A percentile compares a stretch with the other conserved stretches of the same genome.
These are phyloP conservation scores for Penicillium longicatenatum DNA, from an alignment of 495 filamentous ascomycete genomes.

Conservation along the genomic window DNA sequence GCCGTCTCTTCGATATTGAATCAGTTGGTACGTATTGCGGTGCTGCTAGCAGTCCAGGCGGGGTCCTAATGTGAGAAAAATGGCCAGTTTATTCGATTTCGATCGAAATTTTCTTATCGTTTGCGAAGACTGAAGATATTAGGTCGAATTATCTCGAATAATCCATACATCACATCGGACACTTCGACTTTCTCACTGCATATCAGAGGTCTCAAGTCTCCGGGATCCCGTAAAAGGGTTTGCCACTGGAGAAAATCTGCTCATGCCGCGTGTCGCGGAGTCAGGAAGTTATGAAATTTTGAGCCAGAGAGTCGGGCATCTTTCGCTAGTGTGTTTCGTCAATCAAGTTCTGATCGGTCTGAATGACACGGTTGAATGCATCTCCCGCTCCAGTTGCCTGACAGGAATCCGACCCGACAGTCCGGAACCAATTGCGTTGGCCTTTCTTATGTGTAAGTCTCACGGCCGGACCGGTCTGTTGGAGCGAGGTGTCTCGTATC, in stretches of 20 bases:
- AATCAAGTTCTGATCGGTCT: not conserved
- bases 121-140: not conserved
- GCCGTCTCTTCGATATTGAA: too few species aligned
- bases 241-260: conserved; percentile 37
- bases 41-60: too few species aligned
- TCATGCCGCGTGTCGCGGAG: conserved; percentile 40
- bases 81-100: too few species aligned
- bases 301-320: conserved; percentile 32
- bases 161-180: conserved; percentile 28
- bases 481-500: not conserved
- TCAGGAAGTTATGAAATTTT: conserved; percentile 23
- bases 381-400: conserved; percentile 5
- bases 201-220: too few species aligned
- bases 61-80: too few species aligned
- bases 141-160: conserved; percentile 9
- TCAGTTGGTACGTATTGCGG: too few species aligned
- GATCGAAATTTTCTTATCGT: not conserved
- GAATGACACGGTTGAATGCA: not conserved
- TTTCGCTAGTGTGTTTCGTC: conserved; percentile 30
- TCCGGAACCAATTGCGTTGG: conserved; percentile 1
- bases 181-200: conserved; percentile 27
- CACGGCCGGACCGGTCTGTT: not conserved
- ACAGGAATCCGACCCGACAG: conserved; percentile 6
- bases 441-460: conserved; percentile 12
- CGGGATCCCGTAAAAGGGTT: too few species aligned